These are phyloP conservation scores for Trifolium dubium DNA, from an alignment of 306 rosid genomes.

Conservation along the genomic window DNA sequence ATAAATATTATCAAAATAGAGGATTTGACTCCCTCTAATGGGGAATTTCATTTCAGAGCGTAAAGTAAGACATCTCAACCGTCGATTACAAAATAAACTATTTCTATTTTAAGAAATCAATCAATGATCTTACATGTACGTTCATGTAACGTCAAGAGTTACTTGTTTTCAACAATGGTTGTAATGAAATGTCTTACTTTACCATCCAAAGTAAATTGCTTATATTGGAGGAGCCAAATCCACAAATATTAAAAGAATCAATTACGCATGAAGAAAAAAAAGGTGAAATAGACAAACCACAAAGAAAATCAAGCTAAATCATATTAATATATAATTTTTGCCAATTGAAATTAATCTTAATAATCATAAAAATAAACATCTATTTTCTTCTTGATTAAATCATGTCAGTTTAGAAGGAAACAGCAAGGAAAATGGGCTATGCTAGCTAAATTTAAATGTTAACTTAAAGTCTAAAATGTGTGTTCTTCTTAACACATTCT, in stretches of 20 bases:
- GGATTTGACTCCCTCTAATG: constrained; percentile 2
- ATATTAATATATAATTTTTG: constrained; percentile 14
- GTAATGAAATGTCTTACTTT: constrained; percentile 2
- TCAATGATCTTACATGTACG: background rate
- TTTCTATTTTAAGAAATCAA: constrained; percentile 10
- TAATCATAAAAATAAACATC: background rate
- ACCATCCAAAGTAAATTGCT: background rate
- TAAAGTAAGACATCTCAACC: background rate
- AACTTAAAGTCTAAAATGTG: background rate
- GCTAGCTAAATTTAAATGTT: too few relatives aligned
- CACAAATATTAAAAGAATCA: background rate
- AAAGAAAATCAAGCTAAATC: background rate
- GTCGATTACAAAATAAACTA: background rate
- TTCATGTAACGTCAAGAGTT: background rate
- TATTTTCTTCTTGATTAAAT: constrained; percentile 16
- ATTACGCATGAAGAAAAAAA: background rate
- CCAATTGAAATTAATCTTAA: constrained; percentile 13
- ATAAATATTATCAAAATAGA: constrained; percentile 27
- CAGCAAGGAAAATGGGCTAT: constrained; percentile 16
- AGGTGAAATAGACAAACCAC: background rate
- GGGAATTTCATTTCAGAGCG: background rate
- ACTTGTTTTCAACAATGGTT: background rate
- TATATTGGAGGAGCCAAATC: background rate
- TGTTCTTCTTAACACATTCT: background rate
- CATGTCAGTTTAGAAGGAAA: constrained; percentile 11